These are phyloP conservation scores for Metarhizium brunneum DNA, from an alignment of 2,329 filamentous ascomycete species.

Conservation along the genomic window DNA sequence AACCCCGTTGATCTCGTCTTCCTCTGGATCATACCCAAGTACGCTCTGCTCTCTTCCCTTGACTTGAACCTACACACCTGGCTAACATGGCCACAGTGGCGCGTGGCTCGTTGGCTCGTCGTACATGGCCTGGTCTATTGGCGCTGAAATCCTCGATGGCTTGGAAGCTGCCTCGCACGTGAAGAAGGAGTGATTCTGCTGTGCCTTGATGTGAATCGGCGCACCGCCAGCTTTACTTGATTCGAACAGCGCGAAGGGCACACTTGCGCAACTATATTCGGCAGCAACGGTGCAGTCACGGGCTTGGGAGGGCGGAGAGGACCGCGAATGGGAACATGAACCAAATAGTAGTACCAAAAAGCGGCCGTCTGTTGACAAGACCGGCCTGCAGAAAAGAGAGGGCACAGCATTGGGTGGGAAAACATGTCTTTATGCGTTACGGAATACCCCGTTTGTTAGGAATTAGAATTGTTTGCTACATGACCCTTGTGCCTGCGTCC, in stretches of 20 bases:
- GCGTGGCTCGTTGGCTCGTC: slow-evolving; percentile 44
- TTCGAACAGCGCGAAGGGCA: too few species aligned
- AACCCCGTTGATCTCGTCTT: slow-evolving; percentile 30
- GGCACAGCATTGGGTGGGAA: neutral
- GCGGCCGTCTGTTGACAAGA: too few species aligned
- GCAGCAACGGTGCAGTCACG: too few species aligned
- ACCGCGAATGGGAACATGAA: too few species aligned
- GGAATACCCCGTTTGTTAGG: neutral
- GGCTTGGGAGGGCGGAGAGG: too few species aligned
- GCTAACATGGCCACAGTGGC: slow-evolving; percentile 23
- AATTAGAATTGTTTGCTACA: neutral
- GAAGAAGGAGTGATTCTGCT: slow-evolving; percentile 29
- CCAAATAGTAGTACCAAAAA: neutral
- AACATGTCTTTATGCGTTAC: neutral
- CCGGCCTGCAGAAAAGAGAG: neutral
- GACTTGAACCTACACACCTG: neutral
- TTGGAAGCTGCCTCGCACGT: slow-evolving; percentile 29
- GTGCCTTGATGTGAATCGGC: too few species aligned
- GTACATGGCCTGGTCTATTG: slow-evolving; percentile 41
- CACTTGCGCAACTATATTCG: too few species aligned
- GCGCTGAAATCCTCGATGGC: slow-evolving; percentile 38
- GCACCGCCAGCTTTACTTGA: too few species aligned
- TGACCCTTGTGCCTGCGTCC: neutral
- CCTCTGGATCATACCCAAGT: slow-evolving; percentile 53
- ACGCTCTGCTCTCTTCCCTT: slow-evolving; percentile 15